Evolutionary conservation across 768 basidiomycete species (phyloP).

Genomic region (Rhizopogon salebrosus): DNA sequence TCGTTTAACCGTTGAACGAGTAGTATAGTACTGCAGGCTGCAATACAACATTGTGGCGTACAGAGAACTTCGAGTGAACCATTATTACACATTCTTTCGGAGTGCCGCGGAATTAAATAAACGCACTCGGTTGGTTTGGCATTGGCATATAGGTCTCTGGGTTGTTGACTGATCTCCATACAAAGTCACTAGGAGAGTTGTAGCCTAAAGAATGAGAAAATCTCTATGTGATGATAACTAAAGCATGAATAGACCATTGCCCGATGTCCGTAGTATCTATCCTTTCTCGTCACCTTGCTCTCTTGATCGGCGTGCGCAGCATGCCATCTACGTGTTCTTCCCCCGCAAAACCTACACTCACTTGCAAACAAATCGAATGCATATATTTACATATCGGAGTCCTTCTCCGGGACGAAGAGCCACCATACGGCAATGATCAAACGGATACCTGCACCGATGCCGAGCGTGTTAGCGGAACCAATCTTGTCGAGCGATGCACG

Average conservation of each 20-base stretch:
- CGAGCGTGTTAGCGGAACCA: constrained; percentile 59
- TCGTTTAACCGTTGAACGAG: no score
- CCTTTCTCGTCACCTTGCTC: neutral
- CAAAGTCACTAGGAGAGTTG: neutral
- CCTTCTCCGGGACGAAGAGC: constrained; percentile 50
- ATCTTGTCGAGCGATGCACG: constrained; percentile 55
- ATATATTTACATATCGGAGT: neutral
- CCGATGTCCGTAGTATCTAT: neutral
- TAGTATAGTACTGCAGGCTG: no score
- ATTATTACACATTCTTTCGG: no score
- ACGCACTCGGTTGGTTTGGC: neutral
- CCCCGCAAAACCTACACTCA: neutral
- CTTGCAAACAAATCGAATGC: neutral
- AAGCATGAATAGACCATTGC: neutral
- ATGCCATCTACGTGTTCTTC: no score
- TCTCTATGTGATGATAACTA: neutral
- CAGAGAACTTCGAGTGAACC: no score
- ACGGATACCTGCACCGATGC: constrained; percentile 58
- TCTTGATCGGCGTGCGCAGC: neutral
- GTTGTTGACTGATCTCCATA: neutral
- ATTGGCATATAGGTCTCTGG: neutral
- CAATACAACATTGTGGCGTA: no score
- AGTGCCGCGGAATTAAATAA: no score
- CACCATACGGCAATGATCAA: constrained; percentile 57
- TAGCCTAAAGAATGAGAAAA: neutral